phyloP scores from a whole-genome alignment of 805 yeast species.

The Ogataea paraovalis region DNA sequence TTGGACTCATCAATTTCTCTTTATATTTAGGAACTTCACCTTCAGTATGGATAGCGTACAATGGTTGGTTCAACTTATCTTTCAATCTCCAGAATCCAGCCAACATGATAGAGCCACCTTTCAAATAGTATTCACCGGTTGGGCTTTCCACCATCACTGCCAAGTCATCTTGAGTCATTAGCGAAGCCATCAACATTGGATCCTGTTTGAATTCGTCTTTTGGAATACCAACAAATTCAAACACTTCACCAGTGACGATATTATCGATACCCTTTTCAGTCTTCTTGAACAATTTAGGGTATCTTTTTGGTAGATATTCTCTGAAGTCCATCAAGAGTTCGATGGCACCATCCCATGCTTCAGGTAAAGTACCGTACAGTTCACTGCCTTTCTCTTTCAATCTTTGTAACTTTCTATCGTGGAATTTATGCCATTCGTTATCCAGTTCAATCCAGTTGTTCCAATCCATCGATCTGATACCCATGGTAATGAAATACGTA shows the following conservation, averaged over 20 bases:
- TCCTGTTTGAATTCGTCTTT: conserved; percentile 39
- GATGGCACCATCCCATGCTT: conserved; percentile 49
- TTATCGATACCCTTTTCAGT: conserved; percentile 48
- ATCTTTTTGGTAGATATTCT: conserved; percentile 50
- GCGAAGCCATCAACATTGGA: conserved; percentile 56
- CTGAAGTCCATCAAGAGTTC: conserved; percentile 54
- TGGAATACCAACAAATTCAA: conserved; percentile 30
- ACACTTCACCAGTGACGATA: conserved; percentile 50
- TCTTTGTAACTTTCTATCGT: conserved; percentile 48
- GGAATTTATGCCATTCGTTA: conserved; percentile 58
- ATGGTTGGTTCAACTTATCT: conserved; percentile 55
- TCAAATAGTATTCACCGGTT: conserved; percentile 53
- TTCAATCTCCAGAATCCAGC: conserved; percentile 69
- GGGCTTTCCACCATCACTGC: conserved; percentile 62
- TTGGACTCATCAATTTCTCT: conserved; percentile 53
- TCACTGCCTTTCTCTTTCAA: conserved; percentile 43
- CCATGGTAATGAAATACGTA: conserved; percentile 65
- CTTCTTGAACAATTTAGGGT: conserved; percentile 48
- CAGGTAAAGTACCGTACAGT: conserved; percentile 47
- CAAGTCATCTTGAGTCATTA: conserved; percentile 60
- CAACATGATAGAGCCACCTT: conserved; percentile 58
- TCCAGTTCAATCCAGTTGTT: conserved; percentile 65
- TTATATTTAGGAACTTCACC: conserved; percentile 68
- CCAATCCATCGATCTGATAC: conserved; percentile 59
- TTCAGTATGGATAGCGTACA: conserved; percentile 54